A percentile compares a stretch with the other conserved stretches of the same genome.
These are phyloP conservation scores for Talaromyces liani DNA, from an alignment of 495 filamentous ascomycete genomes.

Conservation along the genomic window DNA sequence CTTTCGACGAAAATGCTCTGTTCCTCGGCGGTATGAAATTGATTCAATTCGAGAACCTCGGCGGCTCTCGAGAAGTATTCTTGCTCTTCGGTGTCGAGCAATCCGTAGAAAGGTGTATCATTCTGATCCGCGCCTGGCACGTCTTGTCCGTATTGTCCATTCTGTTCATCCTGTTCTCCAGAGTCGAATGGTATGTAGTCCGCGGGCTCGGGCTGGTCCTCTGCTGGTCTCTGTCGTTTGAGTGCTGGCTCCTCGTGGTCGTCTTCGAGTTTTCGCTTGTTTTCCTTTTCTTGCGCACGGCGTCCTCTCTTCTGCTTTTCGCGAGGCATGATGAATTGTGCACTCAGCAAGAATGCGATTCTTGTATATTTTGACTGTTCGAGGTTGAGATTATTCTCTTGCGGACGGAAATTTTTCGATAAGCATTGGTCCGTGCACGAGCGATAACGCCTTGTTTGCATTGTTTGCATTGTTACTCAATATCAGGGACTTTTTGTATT, in stretches of 20 bases:
- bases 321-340: conserved; percentile 29
- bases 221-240: conserved; percentile 32
- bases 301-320: conserved; percentile 65
- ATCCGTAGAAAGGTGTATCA: conserved; percentile 72
- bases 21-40: conserved; percentile 73
- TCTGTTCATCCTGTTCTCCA: conserved; percentile 8
- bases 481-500: neutral
- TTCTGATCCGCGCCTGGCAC: conserved; percentile 25
- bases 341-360: neutral
- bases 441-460: conserved; percentile 21
- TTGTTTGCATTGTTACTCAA: neutral
- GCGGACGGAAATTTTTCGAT: conserved; percentile 27
- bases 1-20: conserved; percentile 72
- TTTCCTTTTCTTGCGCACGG: conserved; percentile 47
- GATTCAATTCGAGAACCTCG: conserved; percentile 79
- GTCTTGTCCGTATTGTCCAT: conserved; percentile 1
- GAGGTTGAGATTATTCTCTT: conserved; percentile 4
- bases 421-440: conserved; percentile 37
- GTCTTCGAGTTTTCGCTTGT: conserved; percentile 37
- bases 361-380: neutral
- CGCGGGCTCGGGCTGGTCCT: conserved; percentile 16
- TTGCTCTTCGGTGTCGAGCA: conserved; percentile 82
- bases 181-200: conserved; percentile 27
- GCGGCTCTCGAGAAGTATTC: conserved; percentile 90
- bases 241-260: conserved; percentile 26